Evolutionary conservation across 345 rosid species (phyloP).

Genomic region (Boechera retrofracta): DNA sequence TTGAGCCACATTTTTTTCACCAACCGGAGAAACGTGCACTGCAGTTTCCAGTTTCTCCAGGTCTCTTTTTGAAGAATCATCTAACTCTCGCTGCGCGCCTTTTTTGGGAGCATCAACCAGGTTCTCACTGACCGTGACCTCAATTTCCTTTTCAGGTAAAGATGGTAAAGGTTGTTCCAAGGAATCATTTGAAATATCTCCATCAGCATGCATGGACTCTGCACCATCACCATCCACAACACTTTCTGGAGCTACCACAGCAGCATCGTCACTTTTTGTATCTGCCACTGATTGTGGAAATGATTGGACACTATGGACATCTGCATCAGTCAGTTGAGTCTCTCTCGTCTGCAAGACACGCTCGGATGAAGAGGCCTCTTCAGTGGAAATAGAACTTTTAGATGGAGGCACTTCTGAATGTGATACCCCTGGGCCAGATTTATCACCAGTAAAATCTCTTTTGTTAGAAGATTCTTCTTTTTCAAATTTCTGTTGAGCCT

Average conservation of each 20-base stretch:
- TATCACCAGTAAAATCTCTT: conserved; percentile 49
- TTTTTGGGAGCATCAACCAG: conserved; percentile 45
- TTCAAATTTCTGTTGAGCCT: conserved; percentile 60
- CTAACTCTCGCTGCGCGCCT: conserved; percentile 44
- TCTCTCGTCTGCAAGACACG: conserved; percentile 42
- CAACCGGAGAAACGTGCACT: conserved; percentile 47
- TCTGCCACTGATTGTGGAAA: conserved; percentile 45
- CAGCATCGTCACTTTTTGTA: conserved; percentile 45
- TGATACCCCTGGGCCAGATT: conserved; percentile 43
- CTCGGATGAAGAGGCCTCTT: conserved; percentile 48
- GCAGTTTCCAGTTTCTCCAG: conserved; percentile 53
- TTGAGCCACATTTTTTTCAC: conserved; percentile 49
- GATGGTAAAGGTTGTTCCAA: conserved; percentile 48
- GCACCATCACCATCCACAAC: conserved; percentile 42
- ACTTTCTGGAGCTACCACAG: conserved; percentile 49
- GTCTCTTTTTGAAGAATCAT: conserved; percentile 52
- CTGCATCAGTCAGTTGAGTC: conserved; percentile 46
- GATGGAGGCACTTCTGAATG: conserved; percentile 49
- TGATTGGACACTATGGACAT: conserved; percentile 43
- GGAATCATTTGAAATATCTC: conserved; percentile 52
- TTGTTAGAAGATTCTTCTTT: conserved; percentile 49
- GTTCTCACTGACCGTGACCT: conserved; percentile 51
- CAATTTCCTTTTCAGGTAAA: conserved; percentile 56
- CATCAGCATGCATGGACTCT: conserved; percentile 52
- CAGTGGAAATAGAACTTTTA: conserved; percentile 48